These are phyloP conservation scores for Stylonectria norvegica DNA, from an alignment of 2,329 filamentous ascomycete genomes.

Conservation along the genomic window DNA sequence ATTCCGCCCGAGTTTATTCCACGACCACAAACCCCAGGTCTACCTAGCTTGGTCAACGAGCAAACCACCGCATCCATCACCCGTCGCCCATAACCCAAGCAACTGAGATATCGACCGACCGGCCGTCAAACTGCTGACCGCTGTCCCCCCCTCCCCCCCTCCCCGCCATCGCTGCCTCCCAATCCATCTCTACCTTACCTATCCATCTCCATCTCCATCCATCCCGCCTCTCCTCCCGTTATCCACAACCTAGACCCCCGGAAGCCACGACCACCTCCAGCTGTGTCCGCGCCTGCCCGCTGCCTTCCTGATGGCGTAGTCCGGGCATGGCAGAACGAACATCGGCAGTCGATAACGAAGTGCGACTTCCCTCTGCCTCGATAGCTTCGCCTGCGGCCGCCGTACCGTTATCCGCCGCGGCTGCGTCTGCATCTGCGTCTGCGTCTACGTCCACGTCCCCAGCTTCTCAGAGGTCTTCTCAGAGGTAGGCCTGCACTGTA, in stretches of 20 bases:
- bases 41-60: too few relatives aligned
- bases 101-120: too few relatives aligned
- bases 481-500: constrained; percentile 30
- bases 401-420: background rate
- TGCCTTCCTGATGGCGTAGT: constrained; percentile 61
- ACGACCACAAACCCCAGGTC: too few relatives aligned
- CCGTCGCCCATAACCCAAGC: constrained; percentile 17
- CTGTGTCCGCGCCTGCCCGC: constrained; percentile 30
- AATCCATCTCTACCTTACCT: constrained; percentile 10
- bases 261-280: constrained; percentile 21
- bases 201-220: constrained; percentile 15
- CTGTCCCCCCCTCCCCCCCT: constrained; percentile 3
- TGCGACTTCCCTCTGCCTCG: constrained; percentile 47
- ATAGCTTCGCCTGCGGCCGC: constrained; percentile 28
- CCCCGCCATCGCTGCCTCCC: constrained; percentile 12
- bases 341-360: constrained; percentile 53
- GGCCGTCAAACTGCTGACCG: too few relatives aligned
- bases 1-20: background rate
- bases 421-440: constrained; percentile 15
- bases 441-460: constrained; percentile 11
- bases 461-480: constrained; percentile 15
- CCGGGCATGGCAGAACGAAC: constrained; percentile 63
- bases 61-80: too few relatives aligned
- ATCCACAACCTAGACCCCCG: too few relatives aligned
- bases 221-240: too few relatives aligned